Evolutionary conservation across 2,329 filamentous ascomycete genomes (phyloP), one percentile per base, ranked within the genome.

Genomic region (Tolypocladium guangdongense): DNA sequence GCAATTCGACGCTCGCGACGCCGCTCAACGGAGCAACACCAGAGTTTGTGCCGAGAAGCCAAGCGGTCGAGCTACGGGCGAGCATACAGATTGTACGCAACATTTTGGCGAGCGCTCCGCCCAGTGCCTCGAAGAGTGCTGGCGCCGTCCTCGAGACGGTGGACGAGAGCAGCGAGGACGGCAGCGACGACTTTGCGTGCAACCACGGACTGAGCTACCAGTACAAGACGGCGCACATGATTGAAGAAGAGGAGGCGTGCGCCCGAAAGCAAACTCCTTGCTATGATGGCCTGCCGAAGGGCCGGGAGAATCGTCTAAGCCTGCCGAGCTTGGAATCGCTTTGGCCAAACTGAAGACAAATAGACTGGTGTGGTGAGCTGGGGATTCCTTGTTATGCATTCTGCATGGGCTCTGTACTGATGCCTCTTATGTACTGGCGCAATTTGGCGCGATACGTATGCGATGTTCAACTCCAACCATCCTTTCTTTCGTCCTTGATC

Each of bases 21-120:
- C 60, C 57, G 0, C 52, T 72, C 6, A 62, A 65, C 22, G 63
- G 60, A 4, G 55, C 52, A 0, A 64, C 65, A 0, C 61, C 66
- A 1, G 61, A 64, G 10, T 73, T 73, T 55, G 50, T 68, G 12
- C 70, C 71, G 0, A 33, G 6, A 14, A 16, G 18, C 24, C 38
- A 4, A 5, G 18, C 18, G 2, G 5, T 3, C 27, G 43, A 46
- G 27, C 12, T 5, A 11, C 32, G 20, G 8, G 18, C 22, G 38
- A 16, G 16, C 16, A 3, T 20, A 3, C n/a, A 22, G n/a, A 0
- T n/a, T 18, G 33, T 36, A 12, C 35, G 12, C 33, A 45, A n/a
- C 5, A 1, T 0, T n/a, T 7, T 36, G 18, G 20, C 11, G 4
- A 41, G 27, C 4, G 43, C 6, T 20, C 46, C 36, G 39, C 14